Percentiles rank a stretch among this genome's conserved stretches.
These are phyloP conservation scores for Fusarium scirpi DNA, from an alignment of 2,329 filamentous ascomycete species.

Conservation along the genomic window DNA sequence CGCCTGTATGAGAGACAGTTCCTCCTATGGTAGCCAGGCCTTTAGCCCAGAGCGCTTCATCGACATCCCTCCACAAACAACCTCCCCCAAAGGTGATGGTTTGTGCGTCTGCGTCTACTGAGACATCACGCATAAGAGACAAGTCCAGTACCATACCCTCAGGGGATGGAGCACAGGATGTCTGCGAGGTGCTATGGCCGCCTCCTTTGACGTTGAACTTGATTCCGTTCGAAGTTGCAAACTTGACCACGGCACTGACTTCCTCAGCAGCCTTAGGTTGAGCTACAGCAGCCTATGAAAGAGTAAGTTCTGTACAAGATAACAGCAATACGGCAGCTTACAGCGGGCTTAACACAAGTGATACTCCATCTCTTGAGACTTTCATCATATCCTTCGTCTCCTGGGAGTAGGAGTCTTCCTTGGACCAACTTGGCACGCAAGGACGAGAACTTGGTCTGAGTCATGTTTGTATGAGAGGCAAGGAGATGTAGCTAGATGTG, in stretches of 20 bases:
- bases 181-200: conserved; percentile 66
- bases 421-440: conserved; percentile 36
- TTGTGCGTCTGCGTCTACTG: conserved; percentile 58
- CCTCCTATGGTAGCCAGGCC: conserved; percentile 70
- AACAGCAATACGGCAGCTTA: conserved; percentile 10
- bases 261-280: conserved; percentile 56
- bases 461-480: conserved; percentile 19
- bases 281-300: conserved; percentile 58
- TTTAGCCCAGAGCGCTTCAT: conserved; percentile 61
- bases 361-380: conserved; percentile 55
- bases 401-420: conserved; percentile 51
- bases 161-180: conserved; percentile 56
- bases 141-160: conserved; percentile 69
- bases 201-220: conserved; percentile 67
- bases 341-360: conserved; percentile 53
- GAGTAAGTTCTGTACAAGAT: conserved; percentile 1
- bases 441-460: conserved; percentile 28
- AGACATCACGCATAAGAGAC: conserved; percentile 61
- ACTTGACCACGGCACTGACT: conserved; percentile 57
- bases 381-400: conserved; percentile 50
- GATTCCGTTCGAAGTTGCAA: conserved; percentile 57
- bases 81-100: conserved; percentile 65
- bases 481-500: neutral
- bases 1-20: conserved; percentile 72
- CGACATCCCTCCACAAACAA: conserved; percentile 66